A percentile compares a stretch with the other conserved stretches of the same genome.
Evolutionary conservation across 371 early-diverging fungal species (phyloP).

Genomic region (Massospora cicadina): DNA sequence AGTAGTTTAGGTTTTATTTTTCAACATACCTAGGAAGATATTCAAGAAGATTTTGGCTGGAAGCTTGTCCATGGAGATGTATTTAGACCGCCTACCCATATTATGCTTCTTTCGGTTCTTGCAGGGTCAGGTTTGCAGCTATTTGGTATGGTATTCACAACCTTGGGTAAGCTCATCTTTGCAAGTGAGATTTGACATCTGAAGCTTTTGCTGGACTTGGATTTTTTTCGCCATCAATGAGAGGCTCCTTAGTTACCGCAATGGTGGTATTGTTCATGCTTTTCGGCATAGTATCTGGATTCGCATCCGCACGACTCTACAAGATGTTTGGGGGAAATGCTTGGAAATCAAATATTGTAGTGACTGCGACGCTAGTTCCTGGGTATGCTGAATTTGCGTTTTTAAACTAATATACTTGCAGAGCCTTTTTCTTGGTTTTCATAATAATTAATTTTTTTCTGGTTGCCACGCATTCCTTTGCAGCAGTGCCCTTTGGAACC

Average conservation of each 20-base stretch:
- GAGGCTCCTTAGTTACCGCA: slow-evolving; percentile 79
- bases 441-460: slow-evolving; percentile 80
- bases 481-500: slow-evolving; percentile 84
- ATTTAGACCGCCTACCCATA: slow-evolving; percentile 64
- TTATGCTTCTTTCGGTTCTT: slow-evolving; percentile 66
- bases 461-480: slow-evolving; percentile 67
- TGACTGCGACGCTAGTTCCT: slow-evolving; percentile 74
- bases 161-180: slow-evolving; percentile 22
- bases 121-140: slow-evolving; percentile 85
- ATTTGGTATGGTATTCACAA: slow-evolving; percentile 64
- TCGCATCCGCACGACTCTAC: slow-evolving; percentile 71
- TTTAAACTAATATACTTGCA: slow-evolving; percentile 13
- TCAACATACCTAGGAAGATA: slow-evolving; percentile 32
- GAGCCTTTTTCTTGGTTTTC: slow-evolving; percentile 42
- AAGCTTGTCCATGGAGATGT: slow-evolving; percentile 83
- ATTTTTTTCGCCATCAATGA: slow-evolving; percentile 86
- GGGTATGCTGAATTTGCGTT: slow-evolving; percentile 26
- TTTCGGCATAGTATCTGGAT: slow-evolving; percentile 74
- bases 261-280: slow-evolving; percentile 78
- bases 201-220: slow-evolving; percentile 86
- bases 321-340: slow-evolving; percentile 85
- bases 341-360: slow-evolving; percentile 61
- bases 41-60: slow-evolving; percentile 85
- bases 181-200: background rate
- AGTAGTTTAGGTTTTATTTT: background rate